Evolutionary conservation across 352 stramenopile genomes (phyloP).

Genomic region (Phytophthora nicotianae): DNA sequence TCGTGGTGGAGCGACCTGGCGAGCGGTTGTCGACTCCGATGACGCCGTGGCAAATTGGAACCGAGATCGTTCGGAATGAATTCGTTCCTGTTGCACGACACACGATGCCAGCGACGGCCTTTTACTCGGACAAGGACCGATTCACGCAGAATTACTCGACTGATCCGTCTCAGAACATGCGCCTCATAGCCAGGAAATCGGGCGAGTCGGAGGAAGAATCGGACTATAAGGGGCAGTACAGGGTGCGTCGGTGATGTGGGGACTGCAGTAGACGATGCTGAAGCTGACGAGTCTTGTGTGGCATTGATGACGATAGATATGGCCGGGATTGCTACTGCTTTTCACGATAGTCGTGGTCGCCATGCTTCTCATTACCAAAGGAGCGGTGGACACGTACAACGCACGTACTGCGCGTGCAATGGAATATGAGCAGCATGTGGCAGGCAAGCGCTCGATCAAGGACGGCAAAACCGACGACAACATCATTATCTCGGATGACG

Average conservation of each 20-base stretch:
- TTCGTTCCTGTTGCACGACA: not conserved
- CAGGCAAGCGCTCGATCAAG: conserved; percentile 49
- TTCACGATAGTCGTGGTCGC: conserved; percentile 41
- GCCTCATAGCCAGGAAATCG: conserved; percentile 41
- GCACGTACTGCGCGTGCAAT: conserved; percentile 23
- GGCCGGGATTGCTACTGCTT: conserved; percentile 63
- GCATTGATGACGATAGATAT: conserved; percentile 41
- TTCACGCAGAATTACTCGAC: conserved; percentile 14
- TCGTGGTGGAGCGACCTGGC: conserved; percentile 21
- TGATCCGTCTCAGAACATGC: conserved; percentile 30
- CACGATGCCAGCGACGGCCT: conserved; percentile 28
- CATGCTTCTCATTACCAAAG: conserved; percentile 41
- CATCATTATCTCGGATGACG: conserved; percentile 55
- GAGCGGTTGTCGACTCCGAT: conserved; percentile 21
- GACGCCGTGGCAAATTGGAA: conserved; percentile 33
- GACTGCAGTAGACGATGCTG: conserved; percentile 1
- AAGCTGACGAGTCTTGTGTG: conserved; percentile 23
- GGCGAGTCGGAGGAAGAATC: conserved; percentile 25
- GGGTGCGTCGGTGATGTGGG: conserved; percentile 26
- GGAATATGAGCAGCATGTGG: conserved; percentile 44
- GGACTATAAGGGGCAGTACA: conserved; percentile 54
- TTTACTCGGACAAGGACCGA: conserved; percentile 38
- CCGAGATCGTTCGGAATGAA: conserved; percentile 24
- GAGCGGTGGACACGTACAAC: conserved; percentile 39
- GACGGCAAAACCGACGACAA: conserved; percentile 44